Conservation (phyloP, 2,329 filamentous ascomycete genomes). For the Pseudocercospora fuligena region DNA sequence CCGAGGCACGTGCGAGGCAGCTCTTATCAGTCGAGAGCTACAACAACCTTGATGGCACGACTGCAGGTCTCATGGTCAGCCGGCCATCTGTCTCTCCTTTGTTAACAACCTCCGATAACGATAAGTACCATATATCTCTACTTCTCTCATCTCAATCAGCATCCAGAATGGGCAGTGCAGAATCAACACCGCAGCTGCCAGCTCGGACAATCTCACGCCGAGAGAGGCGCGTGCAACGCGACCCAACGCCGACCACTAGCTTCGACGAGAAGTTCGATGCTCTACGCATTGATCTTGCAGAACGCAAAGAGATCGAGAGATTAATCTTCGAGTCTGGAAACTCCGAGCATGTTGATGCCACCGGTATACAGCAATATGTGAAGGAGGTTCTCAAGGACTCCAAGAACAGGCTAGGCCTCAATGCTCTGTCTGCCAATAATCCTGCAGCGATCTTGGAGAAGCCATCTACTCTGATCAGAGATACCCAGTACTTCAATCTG, state of each 20-base stretch:
- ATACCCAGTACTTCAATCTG: conserved; percentile 82
- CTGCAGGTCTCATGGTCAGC: conserved; percentile 5
- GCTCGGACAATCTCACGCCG: conserved; percentile 22
- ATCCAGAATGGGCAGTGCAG: conserved; percentile 33
- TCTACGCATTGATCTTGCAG: conserved; percentile 36
- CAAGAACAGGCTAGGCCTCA: conserved; percentile 72
- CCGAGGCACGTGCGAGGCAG: background rate
- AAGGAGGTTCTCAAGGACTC: conserved; percentile 41
- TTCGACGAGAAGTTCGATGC: conserved; percentile 44
- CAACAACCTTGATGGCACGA: conserved; percentile 19
- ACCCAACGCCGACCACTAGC: conserved; percentile 25
- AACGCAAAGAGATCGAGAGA: conserved; percentile 12
- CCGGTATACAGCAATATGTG: conserved; percentile 39
- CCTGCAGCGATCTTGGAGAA: conserved; percentile 70
- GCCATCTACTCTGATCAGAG: conserved; percentile 64
- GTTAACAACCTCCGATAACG: background rate
- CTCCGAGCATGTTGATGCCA: conserved; percentile 36
- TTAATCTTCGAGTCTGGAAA: conserved; percentile 31
- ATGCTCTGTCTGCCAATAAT: conserved; percentile 71
- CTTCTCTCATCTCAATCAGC: background rate
- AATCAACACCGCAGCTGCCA: conserved; percentile 27
- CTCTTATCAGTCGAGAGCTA: conserved; percentile 7
- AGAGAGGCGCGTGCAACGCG: conserved; percentile 22
- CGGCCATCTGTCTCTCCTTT: background rate
- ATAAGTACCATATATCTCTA: background rate